A percentile compares a stretch with the other conserved stretches of the same genome.
phyloP scores from a whole-genome alignment of 257 asterid species.

The Ilex asprella region DNA sequence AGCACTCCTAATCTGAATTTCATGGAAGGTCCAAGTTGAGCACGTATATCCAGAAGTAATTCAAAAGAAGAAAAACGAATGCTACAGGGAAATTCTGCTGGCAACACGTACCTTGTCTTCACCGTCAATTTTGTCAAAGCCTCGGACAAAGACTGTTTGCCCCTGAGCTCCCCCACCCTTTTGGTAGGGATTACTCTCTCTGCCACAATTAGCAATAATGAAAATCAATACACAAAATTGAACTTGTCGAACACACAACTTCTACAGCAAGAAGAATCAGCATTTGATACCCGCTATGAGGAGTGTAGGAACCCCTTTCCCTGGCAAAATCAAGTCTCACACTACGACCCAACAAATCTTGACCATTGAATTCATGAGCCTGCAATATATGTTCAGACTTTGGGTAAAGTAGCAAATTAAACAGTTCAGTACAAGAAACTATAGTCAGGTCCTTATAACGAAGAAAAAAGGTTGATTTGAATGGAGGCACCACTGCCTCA shows the following conservation, averaged over 20 bases:
- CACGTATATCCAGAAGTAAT: neutral
- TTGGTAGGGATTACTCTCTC: slow-evolving; percentile 38
- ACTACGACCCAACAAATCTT: slow-evolving; percentile 55
- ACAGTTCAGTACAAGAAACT: neutral
- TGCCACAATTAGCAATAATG: slow-evolving; percentile 12
- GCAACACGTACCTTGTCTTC: slow-evolving; percentile 44
- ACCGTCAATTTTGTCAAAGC: slow-evolving; percentile 40
- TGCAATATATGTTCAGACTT: slow-evolving; percentile 13
- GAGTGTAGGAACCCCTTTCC: slow-evolving; percentile 58
- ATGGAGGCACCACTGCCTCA: too few relatives aligned
- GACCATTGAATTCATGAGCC: slow-evolving; percentile 74
- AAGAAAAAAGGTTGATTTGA: neutral
- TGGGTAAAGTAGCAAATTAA: neutral
- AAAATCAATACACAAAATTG: neutral
- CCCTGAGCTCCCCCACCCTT: slow-evolving; percentile 34
- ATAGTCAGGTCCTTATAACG: neutral
- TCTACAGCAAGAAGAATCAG: neutral
- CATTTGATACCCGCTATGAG: slow-evolving; percentile 43
- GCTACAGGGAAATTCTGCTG: neutral
- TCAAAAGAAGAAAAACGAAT: neutral
- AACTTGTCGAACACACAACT: neutral
- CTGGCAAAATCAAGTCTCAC: slow-evolving; percentile 62
- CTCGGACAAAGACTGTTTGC: slow-evolving; percentile 54
- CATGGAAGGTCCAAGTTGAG: neutral
- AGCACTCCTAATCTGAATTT: slow-evolving; percentile 52